These are phyloP conservation scores for Toxicodendron radicans DNA, from an alignment of 345 rosid genomes.

Conservation along the genomic window DNA sequence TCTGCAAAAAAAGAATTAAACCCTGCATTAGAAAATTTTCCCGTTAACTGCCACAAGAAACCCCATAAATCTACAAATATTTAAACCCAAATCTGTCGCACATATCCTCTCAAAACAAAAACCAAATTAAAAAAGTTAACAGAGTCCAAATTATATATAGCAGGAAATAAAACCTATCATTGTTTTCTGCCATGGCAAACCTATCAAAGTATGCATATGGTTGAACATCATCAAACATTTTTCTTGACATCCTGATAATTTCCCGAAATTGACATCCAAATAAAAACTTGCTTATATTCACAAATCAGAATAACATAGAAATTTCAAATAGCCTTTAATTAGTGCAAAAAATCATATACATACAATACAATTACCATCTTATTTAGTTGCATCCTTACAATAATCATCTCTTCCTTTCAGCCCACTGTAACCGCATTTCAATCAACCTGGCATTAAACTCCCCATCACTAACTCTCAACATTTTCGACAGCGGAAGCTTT, in stretches of 20 bases:
- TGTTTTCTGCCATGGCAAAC: too few species aligned
- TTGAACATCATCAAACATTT: background rate
- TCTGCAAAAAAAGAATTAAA: too few species aligned
- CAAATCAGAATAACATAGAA: background rate
- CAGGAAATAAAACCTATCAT: background rate
- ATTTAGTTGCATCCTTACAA: slow-evolving; percentile 18
- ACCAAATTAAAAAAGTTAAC: background rate
- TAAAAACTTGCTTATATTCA: background rate
- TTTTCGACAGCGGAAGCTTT: slow-evolving; percentile 56
- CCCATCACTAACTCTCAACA: slow-evolving; percentile 83
- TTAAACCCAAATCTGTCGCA: too few species aligned
- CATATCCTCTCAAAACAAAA: background rate
- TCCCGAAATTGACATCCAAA: background rate
- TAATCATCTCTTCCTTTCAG: slow-evolving; percentile 26
- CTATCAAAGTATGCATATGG: background rate
- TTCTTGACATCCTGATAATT: background rate
- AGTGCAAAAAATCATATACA: background rate
- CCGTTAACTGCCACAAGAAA: too few species aligned
- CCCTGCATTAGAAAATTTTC: too few species aligned
- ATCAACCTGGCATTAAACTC: slow-evolving; percentile 58
- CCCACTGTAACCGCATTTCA: slow-evolving; percentile 50
- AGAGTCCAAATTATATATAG: background rate
- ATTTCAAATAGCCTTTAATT: background rate
- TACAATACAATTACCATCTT: background rate
- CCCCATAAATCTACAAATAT: too few species aligned